These are phyloP conservation scores for Recurvomyces mirabilis DNA, from an alignment of 495 filamentous ascomycete species.

Conservation along the genomic window DNA sequence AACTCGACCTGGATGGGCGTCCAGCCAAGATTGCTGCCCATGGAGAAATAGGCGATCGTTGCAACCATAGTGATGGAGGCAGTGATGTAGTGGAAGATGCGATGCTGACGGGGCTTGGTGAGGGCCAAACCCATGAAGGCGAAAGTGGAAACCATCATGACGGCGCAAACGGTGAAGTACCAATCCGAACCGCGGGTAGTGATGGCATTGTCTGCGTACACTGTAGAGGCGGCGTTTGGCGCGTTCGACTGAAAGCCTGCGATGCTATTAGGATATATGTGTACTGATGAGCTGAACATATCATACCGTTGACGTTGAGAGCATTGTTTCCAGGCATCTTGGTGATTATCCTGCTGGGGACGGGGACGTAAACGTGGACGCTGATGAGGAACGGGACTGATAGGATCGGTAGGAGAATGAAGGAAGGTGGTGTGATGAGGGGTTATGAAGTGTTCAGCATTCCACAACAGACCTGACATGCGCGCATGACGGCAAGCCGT, in stretches of 20 bases:
- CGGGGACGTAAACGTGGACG: neutral
- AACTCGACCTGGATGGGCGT: conserved; percentile 49
- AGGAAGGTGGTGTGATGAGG: neutral
- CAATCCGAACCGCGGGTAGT: conserved; percentile 51
- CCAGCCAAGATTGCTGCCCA: conserved; percentile 57
- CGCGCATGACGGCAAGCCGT: too few relatives aligned
- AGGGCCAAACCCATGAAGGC: conserved; percentile 38
- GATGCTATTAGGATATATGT: too few relatives aligned
- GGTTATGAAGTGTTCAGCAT: neutral
- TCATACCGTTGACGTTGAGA: conserved; percentile 21
- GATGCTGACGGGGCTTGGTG: conserved; percentile 37
- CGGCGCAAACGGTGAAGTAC: conserved; percentile 45
- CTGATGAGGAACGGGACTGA: neutral
- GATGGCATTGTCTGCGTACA: conserved; percentile 39
- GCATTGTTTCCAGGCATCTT: conserved; percentile 11
- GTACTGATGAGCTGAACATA: too few relatives aligned
- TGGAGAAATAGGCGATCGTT: conserved; percentile 56
- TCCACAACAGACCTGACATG: too few relatives aligned
- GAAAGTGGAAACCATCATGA: conserved; percentile 38
- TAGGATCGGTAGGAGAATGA: neutral
- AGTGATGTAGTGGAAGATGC: conserved; percentile 62
- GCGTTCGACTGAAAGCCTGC: too few relatives aligned
- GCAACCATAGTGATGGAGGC: conserved; percentile 49
- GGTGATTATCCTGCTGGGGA: neutral
- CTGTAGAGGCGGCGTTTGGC: conserved; percentile 12